Evolutionary conservation across 306 rosid species (phyloP), one percentile per base, ranked within the genome.

Genomic region (Mimosa bimucronata): DNA sequence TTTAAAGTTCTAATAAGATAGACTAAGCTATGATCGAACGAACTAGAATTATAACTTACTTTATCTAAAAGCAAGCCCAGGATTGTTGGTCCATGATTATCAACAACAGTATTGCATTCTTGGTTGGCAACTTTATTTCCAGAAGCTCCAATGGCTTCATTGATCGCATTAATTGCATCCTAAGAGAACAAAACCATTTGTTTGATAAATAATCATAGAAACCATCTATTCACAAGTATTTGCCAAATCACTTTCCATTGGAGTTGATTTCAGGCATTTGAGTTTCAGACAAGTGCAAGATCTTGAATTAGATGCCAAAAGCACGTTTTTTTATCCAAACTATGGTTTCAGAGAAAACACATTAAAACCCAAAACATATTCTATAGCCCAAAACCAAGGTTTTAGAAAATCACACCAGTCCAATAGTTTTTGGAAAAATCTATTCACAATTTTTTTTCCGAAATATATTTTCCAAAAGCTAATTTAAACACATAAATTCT

Each of bases 81-180:
- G 82, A 95, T 95, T 80, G 87, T 84, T 76, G 82, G 86, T 26
- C 98, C 98, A 85, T 95, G 88, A 83, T 89, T 89, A 23, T 92
- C 79, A 75, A 91, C 92, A 66, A 91, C 84, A 14, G 91, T 80
- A 84, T 87, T 93, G 91, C 99, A 95, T 78, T 92, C 91, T 86
- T 85, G 82, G 81, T 90, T 88, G 68, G 55, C 88, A 79, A 87
- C 91, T 74, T 86, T 94, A 55, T 83, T 90, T 74, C 88, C 96
- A 44, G 81, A 30, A 66, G 93, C 99, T 50, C 98, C 99, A 83
- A 95, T 95, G 83, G 95, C 98, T 45, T 83, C 80, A 83, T 95
- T 95, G 77, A 95, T 95, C 91, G 83, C 81, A 64, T 91, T 73
- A 83, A 95, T 81, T 71, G 90, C 85, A 60, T 86, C 57, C 99